Evolutionary conservation across 192 early-diverging fungal genomes (phyloP).

Genomic region (Geosiphon pyriformis): DNA sequence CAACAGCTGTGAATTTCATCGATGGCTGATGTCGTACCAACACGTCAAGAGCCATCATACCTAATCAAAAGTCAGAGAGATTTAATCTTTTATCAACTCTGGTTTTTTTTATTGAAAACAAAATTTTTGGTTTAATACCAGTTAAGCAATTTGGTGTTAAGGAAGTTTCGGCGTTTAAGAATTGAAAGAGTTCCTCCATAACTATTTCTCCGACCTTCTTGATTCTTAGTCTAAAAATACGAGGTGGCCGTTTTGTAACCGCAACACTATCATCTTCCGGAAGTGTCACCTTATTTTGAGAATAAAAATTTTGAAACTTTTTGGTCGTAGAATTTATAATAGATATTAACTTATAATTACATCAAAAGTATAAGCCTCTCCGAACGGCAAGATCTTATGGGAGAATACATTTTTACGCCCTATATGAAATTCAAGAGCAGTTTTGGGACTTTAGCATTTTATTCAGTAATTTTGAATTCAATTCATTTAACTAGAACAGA

Average conservation of each 20-base stretch:
- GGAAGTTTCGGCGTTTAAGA: slow-evolving; percentile 42
- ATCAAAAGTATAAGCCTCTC: slow-evolving; percentile 54
- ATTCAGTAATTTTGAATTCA: not conserved
- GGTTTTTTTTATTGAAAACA: not conserved
- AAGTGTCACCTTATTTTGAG: slow-evolving; percentile 31
- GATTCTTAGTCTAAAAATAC: slow-evolving; percentile 59
- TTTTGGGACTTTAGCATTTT: too few relatives aligned
- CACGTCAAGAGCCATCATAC: slow-evolving; percentile 68
- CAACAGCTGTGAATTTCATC: slow-evolving; percentile 66
- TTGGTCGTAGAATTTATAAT: not conserved
- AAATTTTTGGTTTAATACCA: slow-evolving; percentile 20
- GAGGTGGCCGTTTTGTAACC: slow-evolving; percentile 34
- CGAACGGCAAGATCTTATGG: slow-evolving; percentile 46
- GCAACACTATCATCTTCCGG: slow-evolving; percentile 30
- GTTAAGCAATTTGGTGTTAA: slow-evolving; percentile 36
- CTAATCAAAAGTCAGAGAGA: slow-evolving; percentile 7
- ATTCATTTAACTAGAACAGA: not conserved
- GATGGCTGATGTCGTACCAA: slow-evolving; percentile 76
- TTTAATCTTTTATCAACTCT: not conserved
- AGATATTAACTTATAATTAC: slow-evolving; percentile 21
- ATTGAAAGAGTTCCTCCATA: slow-evolving; percentile 53
- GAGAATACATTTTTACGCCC: slow-evolving; percentile 74
- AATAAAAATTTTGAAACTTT: not conserved
- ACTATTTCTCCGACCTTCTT: slow-evolving; percentile 62
- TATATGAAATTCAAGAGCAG: not conserved